phyloP scores from a whole-genome alignment of 2,329 filamentous ascomycete genomes.

The Didymella pinodella region DNA sequence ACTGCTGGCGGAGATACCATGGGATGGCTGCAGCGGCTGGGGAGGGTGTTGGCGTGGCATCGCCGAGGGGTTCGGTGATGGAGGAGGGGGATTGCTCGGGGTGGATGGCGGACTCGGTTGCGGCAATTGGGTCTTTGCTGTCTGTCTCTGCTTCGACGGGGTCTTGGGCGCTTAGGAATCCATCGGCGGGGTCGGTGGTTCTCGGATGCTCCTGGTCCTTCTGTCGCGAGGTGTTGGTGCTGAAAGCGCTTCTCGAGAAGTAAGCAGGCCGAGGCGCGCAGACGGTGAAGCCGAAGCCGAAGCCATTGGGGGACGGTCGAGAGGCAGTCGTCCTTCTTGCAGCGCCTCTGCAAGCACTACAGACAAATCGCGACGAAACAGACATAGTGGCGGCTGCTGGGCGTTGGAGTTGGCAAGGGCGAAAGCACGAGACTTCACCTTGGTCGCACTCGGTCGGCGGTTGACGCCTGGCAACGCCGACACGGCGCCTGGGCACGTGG shows the following conservation, averaged over 20 bases:
- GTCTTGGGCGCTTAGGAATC: conserved; percentile 20
- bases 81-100: background rate
- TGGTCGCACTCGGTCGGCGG: conserved; percentile 22
- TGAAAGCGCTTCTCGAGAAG: conserved; percentile 31
- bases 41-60: conserved; percentile 13
- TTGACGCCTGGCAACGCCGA: conserved; percentile 18
- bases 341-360: conserved; percentile 32
- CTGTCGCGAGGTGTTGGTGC: conserved; percentile 25
- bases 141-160: background rate
- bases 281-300: conserved; percentile 1
- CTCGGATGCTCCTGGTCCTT: conserved; percentile 26
- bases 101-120: conserved; percentile 2
- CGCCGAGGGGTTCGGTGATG: conserved; percentile 12
- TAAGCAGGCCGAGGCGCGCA: conserved; percentile 17
- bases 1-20: conserved; percentile 80
- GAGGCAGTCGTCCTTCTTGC: conserved; percentile 15
- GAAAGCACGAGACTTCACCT: conserved; percentile 21
- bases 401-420: conserved; percentile 9
- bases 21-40: conserved; percentile 57
- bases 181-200: conserved; percentile 25
- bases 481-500: conserved; percentile 34
- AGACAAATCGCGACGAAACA: conserved; percentile 34
- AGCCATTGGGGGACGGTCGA: conserved; percentile 7
- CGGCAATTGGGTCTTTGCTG: background rate
- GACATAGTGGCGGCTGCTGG: conserved; percentile 34